Percentiles rank a stretch among this genome's conserved stretches.
These are phyloP conservation scores for Beauveria bassiana DNA, from an alignment of 2,329 filamentous ascomycete species.

Conservation along the genomic window DNA sequence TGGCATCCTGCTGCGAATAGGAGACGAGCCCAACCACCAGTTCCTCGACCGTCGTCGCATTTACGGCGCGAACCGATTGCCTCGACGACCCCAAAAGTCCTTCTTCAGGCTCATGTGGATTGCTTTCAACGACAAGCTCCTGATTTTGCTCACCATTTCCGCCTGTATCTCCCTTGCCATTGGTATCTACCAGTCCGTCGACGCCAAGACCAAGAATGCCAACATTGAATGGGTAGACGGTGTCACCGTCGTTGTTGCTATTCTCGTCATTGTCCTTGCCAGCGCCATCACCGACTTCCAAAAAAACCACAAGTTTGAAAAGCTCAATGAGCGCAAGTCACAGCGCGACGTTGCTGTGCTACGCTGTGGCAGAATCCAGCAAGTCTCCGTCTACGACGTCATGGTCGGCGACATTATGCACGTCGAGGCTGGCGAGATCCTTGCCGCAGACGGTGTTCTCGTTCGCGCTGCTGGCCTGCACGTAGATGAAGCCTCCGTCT, in stretches of 20 bases:
- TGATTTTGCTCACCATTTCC: slow-evolving; percentile 63
- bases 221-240: slow-evolving; percentile 76
- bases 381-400: slow-evolving; percentile 64
- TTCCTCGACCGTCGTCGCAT: slow-evolving; percentile 57
- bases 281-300: slow-evolving; percentile 78
- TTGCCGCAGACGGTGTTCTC: slow-evolving; percentile 65
- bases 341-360: slow-evolving; percentile 66
- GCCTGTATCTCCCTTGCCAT: slow-evolving; percentile 67
- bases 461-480: slow-evolving; percentile 57
- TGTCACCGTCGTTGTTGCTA: slow-evolving; percentile 70
- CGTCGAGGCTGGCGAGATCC: slow-evolving; percentile 64
- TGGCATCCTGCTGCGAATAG: slow-evolving; percentile 22
- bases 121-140: slow-evolving; percentile 74
- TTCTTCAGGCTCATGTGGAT: slow-evolving; percentile 65
- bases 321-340: slow-evolving; percentile 73
- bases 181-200: slow-evolving; percentile 66
- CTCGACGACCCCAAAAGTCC: slow-evolving; percentile 58
- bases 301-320: slow-evolving; percentile 73
- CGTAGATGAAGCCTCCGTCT: slow-evolving; percentile 60
- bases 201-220: slow-evolving; percentile 39
- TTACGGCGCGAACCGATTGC: slow-evolving; percentile 53
- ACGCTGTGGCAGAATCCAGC: slow-evolving; percentile 63
- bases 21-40: slow-evolving; percentile 18
- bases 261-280: slow-evolving; percentile 66
- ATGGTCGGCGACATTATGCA: slow-evolving; percentile 68